phyloP scores from a whole-genome alignment of 1,284 basidiomycete species.

The Rhodofomes roseus region DNA sequence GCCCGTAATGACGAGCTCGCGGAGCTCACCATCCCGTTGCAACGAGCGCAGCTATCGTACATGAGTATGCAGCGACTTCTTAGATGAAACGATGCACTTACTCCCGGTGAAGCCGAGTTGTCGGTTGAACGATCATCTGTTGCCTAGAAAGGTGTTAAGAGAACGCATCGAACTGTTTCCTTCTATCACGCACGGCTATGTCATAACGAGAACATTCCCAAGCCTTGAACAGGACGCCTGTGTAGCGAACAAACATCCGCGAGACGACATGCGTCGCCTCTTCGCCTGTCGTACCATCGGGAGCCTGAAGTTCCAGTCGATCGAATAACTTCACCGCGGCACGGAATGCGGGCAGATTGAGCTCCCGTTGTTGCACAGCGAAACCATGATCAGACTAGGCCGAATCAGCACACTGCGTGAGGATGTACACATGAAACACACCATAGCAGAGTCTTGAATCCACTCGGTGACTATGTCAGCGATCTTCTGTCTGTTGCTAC shows the following conservation, averaged over 20 bases:
- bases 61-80: slow-evolving; percentile 1
- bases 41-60: slow-evolving; percentile 32
- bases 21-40: slow-evolving; percentile 56
- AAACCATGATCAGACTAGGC: slow-evolving; percentile 18
- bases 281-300: slow-evolving; percentile 57
- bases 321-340: slow-evolving; percentile 77
- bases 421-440: slow-evolving; percentile 27
- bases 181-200: slow-evolving; percentile 30
- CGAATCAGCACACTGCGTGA: slow-evolving; percentile 7
- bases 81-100: neutral
- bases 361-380: slow-evolving; percentile 48
- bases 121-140: slow-evolving; percentile 9
- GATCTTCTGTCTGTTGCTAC: slow-evolving; percentile 61
- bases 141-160: slow-evolving; percentile 1
- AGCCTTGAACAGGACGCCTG: slow-evolving; percentile 59
- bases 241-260: slow-evolving; percentile 77
- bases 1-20: slow-evolving; percentile 72
- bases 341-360: slow-evolving; percentile 70
- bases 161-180: neutral
- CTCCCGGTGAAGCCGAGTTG: slow-evolving; percentile 3
- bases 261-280: slow-evolving; percentile 68
- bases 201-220: slow-evolving; percentile 51
- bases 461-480: slow-evolving; percentile 77
- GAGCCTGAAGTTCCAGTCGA: slow-evolving; percentile 62
- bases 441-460: slow-evolving; percentile 53